Evolutionary conservation across 2,329 filamentous ascomycete species (phyloP).

Genomic region (Fusarium tuaranense): DNA sequence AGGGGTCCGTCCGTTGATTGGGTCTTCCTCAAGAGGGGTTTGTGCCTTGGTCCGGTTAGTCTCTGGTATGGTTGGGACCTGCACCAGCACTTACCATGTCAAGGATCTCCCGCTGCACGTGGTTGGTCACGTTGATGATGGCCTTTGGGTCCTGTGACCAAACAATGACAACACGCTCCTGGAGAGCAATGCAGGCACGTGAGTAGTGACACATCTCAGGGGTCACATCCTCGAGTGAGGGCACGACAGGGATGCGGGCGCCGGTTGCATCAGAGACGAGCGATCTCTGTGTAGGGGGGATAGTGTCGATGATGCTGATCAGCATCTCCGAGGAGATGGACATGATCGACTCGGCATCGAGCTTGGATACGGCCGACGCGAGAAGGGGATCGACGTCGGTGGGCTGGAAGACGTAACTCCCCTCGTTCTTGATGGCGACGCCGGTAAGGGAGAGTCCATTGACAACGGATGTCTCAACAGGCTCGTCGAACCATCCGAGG

Average conservation of each 20-base stretch:
- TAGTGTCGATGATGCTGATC: slow-evolving; percentile 31
- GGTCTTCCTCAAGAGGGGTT: neutral
- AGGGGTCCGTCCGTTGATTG: neutral
- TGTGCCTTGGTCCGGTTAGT: slow-evolving; percentile 6
- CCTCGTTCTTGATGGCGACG: slow-evolving; percentile 39
- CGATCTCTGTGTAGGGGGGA: slow-evolving; percentile 29
- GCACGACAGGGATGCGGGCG: slow-evolving; percentile 37
- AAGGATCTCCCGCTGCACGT: slow-evolving; percentile 41
- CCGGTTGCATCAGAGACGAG: slow-evolving; percentile 37
- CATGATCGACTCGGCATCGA: slow-evolving; percentile 35
- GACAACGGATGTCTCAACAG: slow-evolving; percentile 26
- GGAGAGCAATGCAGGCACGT: slow-evolving; percentile 36
- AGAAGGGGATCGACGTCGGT: slow-evolving; percentile 38
- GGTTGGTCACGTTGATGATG: slow-evolving; percentile 39
- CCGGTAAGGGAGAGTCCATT: slow-evolving; percentile 42
- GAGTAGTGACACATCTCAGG: slow-evolving; percentile 20
- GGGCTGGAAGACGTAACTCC: slow-evolving; percentile 33
- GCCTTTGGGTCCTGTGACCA: slow-evolving; percentile 40
- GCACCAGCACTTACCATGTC: slow-evolving; percentile 33
- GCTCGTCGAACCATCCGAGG: slow-evolving; percentile 43
- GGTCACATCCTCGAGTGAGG: slow-evolving; percentile 29
- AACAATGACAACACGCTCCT: slow-evolving; percentile 38
- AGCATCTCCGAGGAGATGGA: slow-evolving; percentile 42
- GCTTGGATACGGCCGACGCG: slow-evolving; percentile 24
- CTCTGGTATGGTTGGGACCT: accelerated